phyloP scores from a whole-genome alignment of 805 yeast genomes.

The Candida xiaguanensis region DNA sequence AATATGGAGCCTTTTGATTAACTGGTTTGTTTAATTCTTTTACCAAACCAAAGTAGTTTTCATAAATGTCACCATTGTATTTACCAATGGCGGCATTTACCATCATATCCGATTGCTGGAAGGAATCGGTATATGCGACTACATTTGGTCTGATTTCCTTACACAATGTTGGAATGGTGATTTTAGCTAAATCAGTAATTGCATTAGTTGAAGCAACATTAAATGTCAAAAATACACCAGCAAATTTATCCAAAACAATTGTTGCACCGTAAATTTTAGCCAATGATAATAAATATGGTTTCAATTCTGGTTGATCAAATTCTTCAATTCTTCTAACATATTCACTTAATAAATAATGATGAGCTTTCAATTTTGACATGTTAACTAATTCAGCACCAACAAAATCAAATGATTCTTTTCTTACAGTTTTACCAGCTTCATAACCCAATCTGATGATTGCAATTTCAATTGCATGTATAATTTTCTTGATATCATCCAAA shows the following conservation, averaged over 20 bases:
- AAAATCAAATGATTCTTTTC: slow-evolving; percentile 24
- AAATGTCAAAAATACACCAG: slow-evolving; percentile 36
- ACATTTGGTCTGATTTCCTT: slow-evolving; percentile 37
- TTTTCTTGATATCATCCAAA: slow-evolving; percentile 24
- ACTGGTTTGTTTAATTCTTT: slow-evolving; percentile 32
- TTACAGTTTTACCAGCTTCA: slow-evolving; percentile 25
- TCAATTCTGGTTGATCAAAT: slow-evolving; percentile 18
- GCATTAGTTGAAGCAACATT: slow-evolving; percentile 29
- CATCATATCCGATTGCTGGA: slow-evolving; percentile 42
- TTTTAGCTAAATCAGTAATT: slow-evolving; percentile 23
- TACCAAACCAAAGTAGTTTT: slow-evolving; percentile 37
- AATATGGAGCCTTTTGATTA: slow-evolving; percentile 39
- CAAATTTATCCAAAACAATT: slow-evolving; percentile 29
- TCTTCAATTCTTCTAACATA: slow-evolving; percentile 21
- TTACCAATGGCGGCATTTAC: slow-evolving; percentile 40
- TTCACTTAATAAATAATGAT: slow-evolving; percentile 37
- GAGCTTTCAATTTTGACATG: slow-evolving; percentile 42
- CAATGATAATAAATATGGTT: slow-evolving; percentile 29
- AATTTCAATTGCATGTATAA: slow-evolving; percentile 39
- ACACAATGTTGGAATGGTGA: slow-evolving; percentile 29
- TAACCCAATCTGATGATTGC: slow-evolving; percentile 33
- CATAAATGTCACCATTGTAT: slow-evolving; percentile 42
- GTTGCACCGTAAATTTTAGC: slow-evolving; percentile 32
- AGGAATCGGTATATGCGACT: slow-evolving; percentile 40
- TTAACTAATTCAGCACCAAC: slow-evolving; percentile 35